Conservation (phyloP, 2,329 filamentous ascomycete species). For the Trichoderma aggressivum region DNA sequence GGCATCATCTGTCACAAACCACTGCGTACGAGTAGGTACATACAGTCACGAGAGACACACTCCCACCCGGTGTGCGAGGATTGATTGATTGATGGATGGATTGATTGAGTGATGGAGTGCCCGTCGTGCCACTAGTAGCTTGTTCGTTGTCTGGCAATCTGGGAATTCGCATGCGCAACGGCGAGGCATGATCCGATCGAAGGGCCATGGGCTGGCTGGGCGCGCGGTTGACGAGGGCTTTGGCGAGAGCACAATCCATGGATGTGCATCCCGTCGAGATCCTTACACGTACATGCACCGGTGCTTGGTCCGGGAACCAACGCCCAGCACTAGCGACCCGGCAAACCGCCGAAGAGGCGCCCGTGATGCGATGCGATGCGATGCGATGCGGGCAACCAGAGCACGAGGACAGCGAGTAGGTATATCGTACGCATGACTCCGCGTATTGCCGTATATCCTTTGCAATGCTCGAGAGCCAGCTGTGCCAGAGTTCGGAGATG, state of each 20-base stretch:
- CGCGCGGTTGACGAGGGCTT: background rate
- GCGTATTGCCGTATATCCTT: background rate
- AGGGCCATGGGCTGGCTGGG: background rate
- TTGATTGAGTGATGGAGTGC: background rate
- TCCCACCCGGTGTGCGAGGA: background rate
- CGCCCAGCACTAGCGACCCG: background rate
- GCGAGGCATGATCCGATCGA: constrained; percentile 9
- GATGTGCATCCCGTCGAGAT: background rate
- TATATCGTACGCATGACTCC: background rate
- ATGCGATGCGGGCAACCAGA: background rate
- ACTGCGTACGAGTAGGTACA: background rate
- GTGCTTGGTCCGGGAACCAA: background rate
- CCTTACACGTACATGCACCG: background rate
- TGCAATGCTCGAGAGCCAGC: background rate
- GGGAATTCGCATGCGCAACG: background rate
- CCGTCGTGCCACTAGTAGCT: background rate
- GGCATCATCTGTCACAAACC: background rate
- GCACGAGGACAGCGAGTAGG: background rate
- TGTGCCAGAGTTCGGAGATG: constrained; percentile 5
- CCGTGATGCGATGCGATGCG: constrained; percentile 9
- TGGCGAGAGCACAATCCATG: background rate
- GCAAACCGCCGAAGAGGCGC: constrained; percentile 18
- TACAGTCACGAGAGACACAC: background rate
- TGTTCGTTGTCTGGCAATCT: background rate
- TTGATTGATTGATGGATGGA: background rate